Percentiles rank a stretch among this genome's conserved stretches.
Conservation (phyloP, 768 basidiomycete species). For the Candolleomyces aberdarensis region DNA sequence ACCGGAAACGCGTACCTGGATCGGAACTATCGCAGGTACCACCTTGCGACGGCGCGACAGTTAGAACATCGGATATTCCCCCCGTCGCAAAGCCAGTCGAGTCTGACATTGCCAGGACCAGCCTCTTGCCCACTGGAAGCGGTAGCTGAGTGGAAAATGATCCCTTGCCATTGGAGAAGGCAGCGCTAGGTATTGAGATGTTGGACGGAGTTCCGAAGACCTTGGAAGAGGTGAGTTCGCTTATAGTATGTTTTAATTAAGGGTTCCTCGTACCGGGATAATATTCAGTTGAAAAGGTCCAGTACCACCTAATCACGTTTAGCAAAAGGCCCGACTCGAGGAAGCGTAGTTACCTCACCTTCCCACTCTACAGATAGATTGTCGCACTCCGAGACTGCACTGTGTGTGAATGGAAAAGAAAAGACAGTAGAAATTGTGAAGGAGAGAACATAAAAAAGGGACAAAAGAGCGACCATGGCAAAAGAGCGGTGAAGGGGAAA, state of each 20-base stretch:
- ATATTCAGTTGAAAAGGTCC: constrained; percentile 52
- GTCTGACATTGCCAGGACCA: constrained; percentile 70
- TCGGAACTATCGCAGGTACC: constrained; percentile 49
- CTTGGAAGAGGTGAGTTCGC: constrained; percentile 28
- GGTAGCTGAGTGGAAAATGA: constrained; percentile 48
- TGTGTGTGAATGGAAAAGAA: constrained; percentile 47
- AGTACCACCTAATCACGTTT: constrained; percentile 44
- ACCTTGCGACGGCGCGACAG: constrained; percentile 44
- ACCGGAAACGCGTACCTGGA: constrained; percentile 26
- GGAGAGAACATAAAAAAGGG: constrained; percentile 17
- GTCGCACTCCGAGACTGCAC: constrained; percentile 56
- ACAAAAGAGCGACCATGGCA: constrained; percentile 17
- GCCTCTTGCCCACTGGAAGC: constrained; percentile 32
- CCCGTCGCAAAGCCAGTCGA: constrained; percentile 66
- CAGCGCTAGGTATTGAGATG: constrained; percentile 50
- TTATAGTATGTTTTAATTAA: neutral
- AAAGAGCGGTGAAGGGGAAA: constrained; percentile 16
- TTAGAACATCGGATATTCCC: constrained; percentile 49
- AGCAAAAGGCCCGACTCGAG: constrained; percentile 1
- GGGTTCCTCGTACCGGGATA: constrained; percentile 42
- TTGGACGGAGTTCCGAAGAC: constrained; percentile 52
- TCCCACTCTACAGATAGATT: constrained; percentile 58
- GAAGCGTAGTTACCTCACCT: constrained; percentile 35
- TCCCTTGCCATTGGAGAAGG: constrained; percentile 53
- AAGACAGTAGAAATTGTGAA: constrained; percentile 11